Evolutionary conservation across 768 basidiomycete species (phyloP).

Genomic region (Dacryopinax spathularia): DNA sequence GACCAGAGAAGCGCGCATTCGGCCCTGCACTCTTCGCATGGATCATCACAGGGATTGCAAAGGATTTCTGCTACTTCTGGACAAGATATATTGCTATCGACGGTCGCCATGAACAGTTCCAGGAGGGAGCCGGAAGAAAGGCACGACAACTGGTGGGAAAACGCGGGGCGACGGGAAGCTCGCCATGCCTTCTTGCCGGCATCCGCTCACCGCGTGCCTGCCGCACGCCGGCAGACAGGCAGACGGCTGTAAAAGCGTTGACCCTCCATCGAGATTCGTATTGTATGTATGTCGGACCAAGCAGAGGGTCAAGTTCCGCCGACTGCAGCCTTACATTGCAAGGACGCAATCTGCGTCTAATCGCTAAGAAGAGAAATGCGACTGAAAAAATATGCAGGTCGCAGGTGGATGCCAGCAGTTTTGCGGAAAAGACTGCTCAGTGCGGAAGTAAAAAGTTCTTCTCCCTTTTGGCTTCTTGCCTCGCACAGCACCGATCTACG

Average conservation of each 20-base stretch:
- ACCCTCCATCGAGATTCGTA: no score
- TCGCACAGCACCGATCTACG: no score
- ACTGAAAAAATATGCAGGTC: background rate
- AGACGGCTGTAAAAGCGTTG: no score
- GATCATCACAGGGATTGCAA: background rate
- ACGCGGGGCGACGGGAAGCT: constrained; percentile 2
- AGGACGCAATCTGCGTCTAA: no score
- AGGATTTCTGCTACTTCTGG: background rate
- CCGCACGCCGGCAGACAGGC: no score
- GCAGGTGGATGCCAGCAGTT: background rate
- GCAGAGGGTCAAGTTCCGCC: no score
- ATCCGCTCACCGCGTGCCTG: no score
- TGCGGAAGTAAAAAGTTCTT: background rate
- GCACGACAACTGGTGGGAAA: background rate
- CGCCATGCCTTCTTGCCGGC: no score
- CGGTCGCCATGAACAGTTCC: background rate
- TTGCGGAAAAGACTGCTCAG: background rate
- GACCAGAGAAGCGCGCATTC: no score
- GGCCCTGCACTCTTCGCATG: no score
- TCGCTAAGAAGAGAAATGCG: background rate
- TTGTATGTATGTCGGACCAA: no score
- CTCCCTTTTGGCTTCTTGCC: background rate
- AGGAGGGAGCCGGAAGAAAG: background rate
- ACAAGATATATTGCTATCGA: background rate
- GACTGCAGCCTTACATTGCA: no score